These are phyloP conservation scores for Stenocarpella maydis DNA, from an alignment of 2,329 filamentous ascomycete species.

Conservation along the genomic window DNA sequence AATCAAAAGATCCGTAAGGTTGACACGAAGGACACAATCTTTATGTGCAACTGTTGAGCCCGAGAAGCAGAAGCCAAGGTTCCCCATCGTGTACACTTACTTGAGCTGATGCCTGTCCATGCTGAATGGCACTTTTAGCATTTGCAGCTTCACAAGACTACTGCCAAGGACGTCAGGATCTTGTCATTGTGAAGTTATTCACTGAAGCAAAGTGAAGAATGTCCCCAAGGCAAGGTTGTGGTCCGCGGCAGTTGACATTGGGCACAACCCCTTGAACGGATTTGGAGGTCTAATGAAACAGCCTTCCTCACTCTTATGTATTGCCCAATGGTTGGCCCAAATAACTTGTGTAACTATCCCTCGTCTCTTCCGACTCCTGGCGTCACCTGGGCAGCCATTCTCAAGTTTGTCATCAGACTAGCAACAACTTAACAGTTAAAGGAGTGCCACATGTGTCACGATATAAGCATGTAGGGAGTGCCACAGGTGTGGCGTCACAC, in stretches of 20 bases:
- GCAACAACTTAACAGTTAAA: no score
- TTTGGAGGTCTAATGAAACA: no score
- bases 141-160: neutral
- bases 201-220: neutral
- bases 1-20: neutral
- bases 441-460: no score
- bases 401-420: neutral
- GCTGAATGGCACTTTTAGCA: neutral
- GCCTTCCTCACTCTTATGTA: no score
- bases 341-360: no score
- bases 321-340: no score
- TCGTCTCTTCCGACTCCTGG: no score
- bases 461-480: no score
- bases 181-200: neutral
- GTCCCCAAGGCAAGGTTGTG: neutral
- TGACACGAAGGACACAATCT: neutral
- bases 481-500: no score
- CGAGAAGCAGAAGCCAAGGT: neutral
- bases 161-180: neutral
- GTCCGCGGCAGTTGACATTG: no score
- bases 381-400: rapidly evolving
- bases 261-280: no score
- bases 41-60: neutral
- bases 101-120: neutral
- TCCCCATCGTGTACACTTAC: neutral